A percentile compares a stretch with the other conserved stretches of the same genome.
Evolutionary conservation across 805 yeast genomes (phyloP).

Genomic region (Wickerhamomyces mucosus): DNA sequence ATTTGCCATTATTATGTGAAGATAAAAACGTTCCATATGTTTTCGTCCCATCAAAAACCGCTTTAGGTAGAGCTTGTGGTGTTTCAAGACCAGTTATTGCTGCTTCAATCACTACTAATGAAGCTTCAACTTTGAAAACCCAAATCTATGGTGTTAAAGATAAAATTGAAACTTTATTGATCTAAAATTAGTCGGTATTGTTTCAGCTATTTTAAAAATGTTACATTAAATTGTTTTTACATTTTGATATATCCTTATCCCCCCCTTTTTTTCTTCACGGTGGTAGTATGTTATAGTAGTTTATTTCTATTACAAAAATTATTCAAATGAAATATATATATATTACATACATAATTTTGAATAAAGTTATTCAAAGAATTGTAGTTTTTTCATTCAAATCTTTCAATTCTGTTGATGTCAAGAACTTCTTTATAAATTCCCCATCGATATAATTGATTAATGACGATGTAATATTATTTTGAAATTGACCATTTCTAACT

Average conservation of each 20-base stretch:
- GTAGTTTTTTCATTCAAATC: too few relatives aligned
- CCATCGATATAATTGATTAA: slow-evolving; percentile 11
- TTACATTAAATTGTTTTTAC: background rate
- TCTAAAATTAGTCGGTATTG: slow-evolving; percentile 34
- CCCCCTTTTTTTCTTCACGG: too few relatives aligned
- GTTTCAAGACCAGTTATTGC: slow-evolving; percentile 99
- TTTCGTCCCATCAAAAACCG: slow-evolving; percentile 96
- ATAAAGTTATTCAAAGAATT: too few relatives aligned
- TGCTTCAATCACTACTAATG: slow-evolving; percentile 96
- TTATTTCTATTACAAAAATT: background rate
- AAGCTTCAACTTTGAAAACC: slow-evolving; percentile 93
- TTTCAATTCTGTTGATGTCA: too few relatives aligned
- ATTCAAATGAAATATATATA: background rate
- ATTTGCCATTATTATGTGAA: slow-evolving; percentile 95
- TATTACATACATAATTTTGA: too few relatives aligned
- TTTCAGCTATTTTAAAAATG: background rate
- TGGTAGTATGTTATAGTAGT: too few relatives aligned
- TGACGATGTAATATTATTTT: too few relatives aligned
- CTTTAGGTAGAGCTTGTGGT: slow-evolving; percentile 99
- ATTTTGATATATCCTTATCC: too few relatives aligned
- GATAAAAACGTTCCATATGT: slow-evolving; percentile 99
- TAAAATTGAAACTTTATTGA: slow-evolving; percentile 95
- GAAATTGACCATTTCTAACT: too few relatives aligned
- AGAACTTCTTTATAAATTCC: slow-evolving; percentile 7
- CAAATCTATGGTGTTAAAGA: slow-evolving; percentile 97